phyloP scores from a whole-genome alignment of 2,329 filamentous ascomycete species.

The Penicillium thymicola region DNA sequence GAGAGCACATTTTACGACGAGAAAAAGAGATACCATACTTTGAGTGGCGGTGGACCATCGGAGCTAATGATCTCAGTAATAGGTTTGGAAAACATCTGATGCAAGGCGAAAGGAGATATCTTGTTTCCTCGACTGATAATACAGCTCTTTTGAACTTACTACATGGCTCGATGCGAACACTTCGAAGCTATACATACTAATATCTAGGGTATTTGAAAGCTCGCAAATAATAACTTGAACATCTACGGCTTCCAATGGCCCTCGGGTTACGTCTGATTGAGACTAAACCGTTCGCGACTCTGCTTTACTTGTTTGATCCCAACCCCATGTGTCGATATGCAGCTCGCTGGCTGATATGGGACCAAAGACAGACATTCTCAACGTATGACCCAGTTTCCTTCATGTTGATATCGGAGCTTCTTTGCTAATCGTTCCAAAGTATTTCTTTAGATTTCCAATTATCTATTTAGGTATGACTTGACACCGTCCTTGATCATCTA shows the following conservation, averaged over 20 bases:
- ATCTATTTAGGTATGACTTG: not conserved
- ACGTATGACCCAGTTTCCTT: not conserved
- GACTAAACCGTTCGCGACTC: not conserved
- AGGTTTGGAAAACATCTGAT: not conserved
- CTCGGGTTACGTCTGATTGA: not conserved
- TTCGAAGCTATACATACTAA: not conserved
- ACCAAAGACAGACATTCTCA: not conserved
- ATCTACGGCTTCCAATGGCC: not conserved
- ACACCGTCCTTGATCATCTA: not conserved
- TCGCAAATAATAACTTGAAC: not conserved
- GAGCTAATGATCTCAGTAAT: not conserved
- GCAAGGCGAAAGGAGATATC: not conserved
- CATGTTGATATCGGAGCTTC: not conserved
- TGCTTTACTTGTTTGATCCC: not conserved
- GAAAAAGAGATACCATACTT: not conserved
- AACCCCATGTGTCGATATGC: not conserved
- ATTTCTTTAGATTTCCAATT: not conserved
- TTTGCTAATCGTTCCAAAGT: not conserved
- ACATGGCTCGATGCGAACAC: not conserved
- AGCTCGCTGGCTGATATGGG: not conserved
- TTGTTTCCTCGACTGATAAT: not conserved
- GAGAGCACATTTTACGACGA: not conserved
- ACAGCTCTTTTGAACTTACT: not conserved
- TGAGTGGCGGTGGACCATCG: not conserved
- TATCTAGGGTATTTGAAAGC: too few relatives aligned